phyloP scores from a whole-genome alignment of 2,329 filamentous ascomycete species.

The Elsinoe fawcettii region DNA sequence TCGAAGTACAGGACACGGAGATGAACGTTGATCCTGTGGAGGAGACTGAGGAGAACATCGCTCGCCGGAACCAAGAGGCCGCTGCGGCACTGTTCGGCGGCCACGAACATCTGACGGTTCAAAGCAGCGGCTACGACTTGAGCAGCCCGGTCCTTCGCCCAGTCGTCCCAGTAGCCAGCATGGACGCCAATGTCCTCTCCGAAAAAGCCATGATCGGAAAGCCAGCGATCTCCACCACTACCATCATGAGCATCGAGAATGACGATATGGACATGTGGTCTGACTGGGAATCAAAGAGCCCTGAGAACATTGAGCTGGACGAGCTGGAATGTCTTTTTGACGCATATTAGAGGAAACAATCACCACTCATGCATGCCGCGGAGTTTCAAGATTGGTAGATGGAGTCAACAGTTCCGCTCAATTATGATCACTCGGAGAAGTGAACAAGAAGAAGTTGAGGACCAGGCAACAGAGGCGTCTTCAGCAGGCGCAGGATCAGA shows the following conservation, averaged over 20 bases:
- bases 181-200: conserved; percentile 11
- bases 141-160: conserved; percentile 43
- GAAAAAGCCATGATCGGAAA: background rate
- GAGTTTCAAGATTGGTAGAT: background rate
- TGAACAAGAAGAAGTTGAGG: background rate
- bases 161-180: conserved; percentile 19
- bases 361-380: conserved; percentile 4
- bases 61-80: conserved; percentile 44
- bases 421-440: background rate
- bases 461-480: background rate
- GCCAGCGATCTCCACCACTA: conserved; percentile 17
- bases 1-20: conserved; percentile 24
- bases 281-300: conserved; percentile 49
- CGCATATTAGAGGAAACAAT: conserved; percentile 30
- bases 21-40: conserved; percentile 34
- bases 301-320: conserved; percentile 84
- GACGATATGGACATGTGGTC: conserved; percentile 25
- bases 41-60: conserved; percentile 41
- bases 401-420: conserved; percentile 1
- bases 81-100: conserved; percentile 43
- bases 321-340: conserved; percentile 85
- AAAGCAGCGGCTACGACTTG: conserved; percentile 31
- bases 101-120: conserved; percentile 41
- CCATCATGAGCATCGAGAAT: conserved; percentile 20
- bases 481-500: background rate